Conservation (phyloP, 108 stramenopile genomes). For the Phaeodactylum tricornutum region DNA sequence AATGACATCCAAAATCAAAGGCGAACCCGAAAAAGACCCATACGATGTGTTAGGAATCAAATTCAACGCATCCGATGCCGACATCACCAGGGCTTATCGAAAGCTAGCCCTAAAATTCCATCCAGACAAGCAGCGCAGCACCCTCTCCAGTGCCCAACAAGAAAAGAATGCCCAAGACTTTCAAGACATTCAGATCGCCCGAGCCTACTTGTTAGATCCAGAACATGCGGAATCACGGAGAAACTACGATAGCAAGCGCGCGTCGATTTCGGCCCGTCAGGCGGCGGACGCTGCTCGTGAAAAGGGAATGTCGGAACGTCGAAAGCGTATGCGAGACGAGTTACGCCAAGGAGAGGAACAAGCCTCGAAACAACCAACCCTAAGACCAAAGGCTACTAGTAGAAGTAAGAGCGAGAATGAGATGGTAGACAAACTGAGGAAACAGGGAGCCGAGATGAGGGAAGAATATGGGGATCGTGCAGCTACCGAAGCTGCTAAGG, state of each 20-base stretch:
- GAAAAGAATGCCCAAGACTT: slow-evolving; percentile 15
- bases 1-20: slow-evolving; percentile 35
- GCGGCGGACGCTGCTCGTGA: slow-evolving; percentile 53
- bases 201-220: slow-evolving; percentile 46
- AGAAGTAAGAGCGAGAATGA: slow-evolving; percentile 20
- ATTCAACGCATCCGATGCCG: slow-evolving; percentile 35
- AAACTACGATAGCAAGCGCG: slow-evolving; percentile 51
- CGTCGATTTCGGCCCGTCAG: slow-evolving; percentile 39
- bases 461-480: slow-evolving; percentile 44
- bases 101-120: slow-evolving; percentile 83
- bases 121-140: slow-evolving; percentile 88
- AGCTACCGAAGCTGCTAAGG: slow-evolving; percentile 26
- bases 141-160: slow-evolving; percentile 15
- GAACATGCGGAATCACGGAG: slow-evolving; percentile 39
- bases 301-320: slow-evolving; percentile 43
- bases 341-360: slow-evolving; percentile 42
- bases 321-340: slow-evolving; percentile 67
- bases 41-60: slow-evolving; percentile 49
- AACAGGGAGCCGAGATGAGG: slow-evolving; percentile 44
- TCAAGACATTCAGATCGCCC: slow-evolving; percentile 54
- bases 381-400: neutral
- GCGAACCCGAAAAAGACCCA: slow-evolving; percentile 49
- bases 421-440: slow-evolving; percentile 43
- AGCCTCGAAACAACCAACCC: slow-evolving; percentile 9
- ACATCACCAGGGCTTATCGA: slow-evolving; percentile 73